Base-by-base conservation (phyloP, 345 rosid species). In the Kandelia obovata region DNA sequence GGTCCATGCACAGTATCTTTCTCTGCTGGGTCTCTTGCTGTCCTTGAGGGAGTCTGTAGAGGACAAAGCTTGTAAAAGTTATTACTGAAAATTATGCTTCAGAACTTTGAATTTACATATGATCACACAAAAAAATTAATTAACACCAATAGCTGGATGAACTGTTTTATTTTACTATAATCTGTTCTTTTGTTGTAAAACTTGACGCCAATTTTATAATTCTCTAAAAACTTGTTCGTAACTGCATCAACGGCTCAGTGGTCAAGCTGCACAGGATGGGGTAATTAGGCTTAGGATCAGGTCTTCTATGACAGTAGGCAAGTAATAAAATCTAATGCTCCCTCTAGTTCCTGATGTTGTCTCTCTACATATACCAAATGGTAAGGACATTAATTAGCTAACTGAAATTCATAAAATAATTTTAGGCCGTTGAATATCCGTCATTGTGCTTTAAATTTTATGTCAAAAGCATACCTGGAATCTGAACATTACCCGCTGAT, bases 401-500 rank as follows among this genome's bases (percentile, higher is more conserved):
- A 51, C 69, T 61, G 34, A 27, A 53, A 53, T 61, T 66, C 70
- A 56, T 56, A 49, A 46, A 59, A 20, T 9, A 46, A 61, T 21
- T 27, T n/a, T 66, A 39, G 64, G n/a, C 25, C 49, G 49, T 20
- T 32, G 35, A 32, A 32, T 16, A 62, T 23, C 35, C 11, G 49
- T 51, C 59, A 68, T 71, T 32, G 51, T 61, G 46, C 55, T 13
- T 55, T 5, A 30, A 52, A 5, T 51, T 19, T 35, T 63, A 21
- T 55, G 58, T 67, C 34, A 52, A 70, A 56, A 61, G 53, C 89
- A 63, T 87, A 71, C 99, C 96, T 95, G 97, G 83, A 95, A 95
- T 58, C 97, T 96, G 71, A 90, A 92, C 96, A 92, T 88, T 31
- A 96, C 96, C 74, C 96, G 84, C n/a, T n/a, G n/a, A n/a, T n/a